Evolutionary conservation across 139 green algal species (phyloP).

Genomic region (Chlorella sorokiniana): DNA sequence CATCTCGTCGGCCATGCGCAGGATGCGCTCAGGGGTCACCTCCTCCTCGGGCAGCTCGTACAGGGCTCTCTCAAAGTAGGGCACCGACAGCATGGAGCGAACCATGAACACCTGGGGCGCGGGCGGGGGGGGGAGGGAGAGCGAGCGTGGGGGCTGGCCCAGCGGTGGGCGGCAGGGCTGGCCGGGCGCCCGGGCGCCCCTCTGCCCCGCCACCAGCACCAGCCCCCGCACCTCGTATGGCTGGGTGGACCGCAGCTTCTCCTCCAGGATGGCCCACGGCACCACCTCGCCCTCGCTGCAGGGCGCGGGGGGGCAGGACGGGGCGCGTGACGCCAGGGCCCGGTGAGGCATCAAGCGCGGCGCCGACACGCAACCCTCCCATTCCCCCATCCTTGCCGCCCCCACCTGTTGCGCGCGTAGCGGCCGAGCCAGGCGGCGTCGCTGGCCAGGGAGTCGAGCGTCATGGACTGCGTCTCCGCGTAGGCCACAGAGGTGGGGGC

Average conservation of each 20-base stretch:
- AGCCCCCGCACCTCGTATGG: constrained; percentile 64
- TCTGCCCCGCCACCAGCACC: neutral
- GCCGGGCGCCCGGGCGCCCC: too few relatives aligned
- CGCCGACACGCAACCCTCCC: neutral
- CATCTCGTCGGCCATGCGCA: constrained; percentile 69
- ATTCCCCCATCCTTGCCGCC: neutral
- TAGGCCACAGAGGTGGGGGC: constrained; percentile 79
- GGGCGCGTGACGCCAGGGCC: neutral
- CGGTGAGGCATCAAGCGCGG: neutral
- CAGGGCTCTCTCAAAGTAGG: constrained; percentile 86
- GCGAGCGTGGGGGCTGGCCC: constrained; percentile 17
- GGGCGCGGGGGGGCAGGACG: neutral
- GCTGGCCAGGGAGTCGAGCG: constrained; percentile 68
- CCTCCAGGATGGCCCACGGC: constrained; percentile 73
- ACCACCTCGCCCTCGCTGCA: constrained; percentile 54
- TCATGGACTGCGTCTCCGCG: constrained; percentile 80
- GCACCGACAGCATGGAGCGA: constrained; percentile 76
- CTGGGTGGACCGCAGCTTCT: constrained; percentile 60
- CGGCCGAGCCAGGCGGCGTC: constrained; percentile 78
- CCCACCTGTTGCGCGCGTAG: constrained; percentile 52
- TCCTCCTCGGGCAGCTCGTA: constrained; percentile 80
- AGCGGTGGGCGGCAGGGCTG: neutral
- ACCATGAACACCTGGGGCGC: constrained; percentile 57
- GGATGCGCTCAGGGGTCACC: constrained; percentile 60
- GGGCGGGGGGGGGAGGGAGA: constrained; percentile 36